Evolutionary conservation across 139 green algal species (phyloP).

Genomic region (Pleodorina starrii): DNA sequence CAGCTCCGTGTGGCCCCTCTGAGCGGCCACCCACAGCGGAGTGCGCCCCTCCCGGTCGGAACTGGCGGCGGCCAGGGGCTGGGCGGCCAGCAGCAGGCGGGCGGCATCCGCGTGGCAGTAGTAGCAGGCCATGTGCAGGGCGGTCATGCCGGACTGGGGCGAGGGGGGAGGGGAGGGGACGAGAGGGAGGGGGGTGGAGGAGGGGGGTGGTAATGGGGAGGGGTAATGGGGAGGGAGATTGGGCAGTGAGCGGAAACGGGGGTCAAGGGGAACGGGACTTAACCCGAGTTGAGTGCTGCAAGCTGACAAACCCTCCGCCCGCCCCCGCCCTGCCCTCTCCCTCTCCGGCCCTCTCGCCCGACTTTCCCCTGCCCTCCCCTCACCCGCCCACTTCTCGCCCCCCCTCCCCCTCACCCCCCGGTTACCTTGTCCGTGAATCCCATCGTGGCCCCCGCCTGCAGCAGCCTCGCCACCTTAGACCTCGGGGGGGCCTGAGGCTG

Average conservation of each 20-base stretch:
- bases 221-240: too few species aligned
- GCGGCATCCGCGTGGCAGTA: constrained; percentile 17
- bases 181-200: neutral
- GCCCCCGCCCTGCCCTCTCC: too few species aligned
- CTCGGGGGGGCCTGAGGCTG: neutral
- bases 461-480: constrained; percentile 28
- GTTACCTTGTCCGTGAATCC: constrained; percentile 14
- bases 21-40: constrained; percentile 40
- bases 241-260: too few species aligned
- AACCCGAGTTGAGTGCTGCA: too few species aligned
- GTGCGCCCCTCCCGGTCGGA: constrained; percentile 29
- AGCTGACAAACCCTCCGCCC: too few species aligned
- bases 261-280: too few species aligned
- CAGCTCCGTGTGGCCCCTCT: constrained; percentile 27
- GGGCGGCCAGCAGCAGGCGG: neutral
- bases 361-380: too few species aligned
- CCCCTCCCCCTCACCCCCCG: too few species aligned
- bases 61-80: neutral
- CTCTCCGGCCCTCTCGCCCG: too few species aligned
- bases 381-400: too few species aligned
- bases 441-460: constrained; percentile 12
- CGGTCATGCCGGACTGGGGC: constrained; percentile 37
- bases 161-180: neutral
- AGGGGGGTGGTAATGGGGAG: too few species aligned
- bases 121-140: constrained; percentile 40